Evolutionary conservation across 306 rosid genomes (phyloP), one percentile per base, ranked within the genome.

Genomic region (Prunus padus): DNA sequence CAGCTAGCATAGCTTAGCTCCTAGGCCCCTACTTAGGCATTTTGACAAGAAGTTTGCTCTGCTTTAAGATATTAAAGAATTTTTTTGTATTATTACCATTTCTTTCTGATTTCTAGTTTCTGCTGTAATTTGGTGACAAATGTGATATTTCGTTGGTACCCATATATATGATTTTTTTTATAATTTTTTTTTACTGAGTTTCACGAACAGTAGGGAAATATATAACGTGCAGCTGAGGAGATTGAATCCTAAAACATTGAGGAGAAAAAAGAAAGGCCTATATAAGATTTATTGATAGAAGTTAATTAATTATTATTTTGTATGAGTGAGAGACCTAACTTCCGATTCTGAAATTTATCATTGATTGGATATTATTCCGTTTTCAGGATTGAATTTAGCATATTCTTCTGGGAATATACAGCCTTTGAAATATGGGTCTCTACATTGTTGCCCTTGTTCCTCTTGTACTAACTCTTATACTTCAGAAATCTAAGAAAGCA

Each of bases 401-500:
- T 59, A 37, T 61, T 76, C 64, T 25, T 33, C 56, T 71, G 46
- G 79, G 50, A 23, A 57, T 14, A 44, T 56, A n/a, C 44, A 44
- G 45, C 65, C 20, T 50, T 51, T 30, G 74, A 84, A 73, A 37
- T 14, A 93, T 92, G 99, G 88, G 79, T 66, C 76, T 91, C 44
- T 90, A 90, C 81, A 51, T 92, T 65, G 61, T 84, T 66, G 52
- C 84, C 44, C 65, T 92, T 5, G 85, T 96, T 72, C 98, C 99
- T 18, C 67, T 96, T 56, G 60, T 88, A 60, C 47, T 88, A 3
- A 86, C 97, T 4, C 80, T 89, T 79, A 44, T 92, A 37, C 71
- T 83, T 71, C 86, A 86, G 49, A 85, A 83, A 23, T 77, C 92
- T 44, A 87, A 73, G 83, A 76, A 70, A 20, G 75, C 67, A 14